A percentile compares a stretch with the other conserved stretches of the same genome.
phyloP scores from a whole-genome alignment of 1,284 basidiomycete species.

The Heterobasidion irregulare region DNA sequence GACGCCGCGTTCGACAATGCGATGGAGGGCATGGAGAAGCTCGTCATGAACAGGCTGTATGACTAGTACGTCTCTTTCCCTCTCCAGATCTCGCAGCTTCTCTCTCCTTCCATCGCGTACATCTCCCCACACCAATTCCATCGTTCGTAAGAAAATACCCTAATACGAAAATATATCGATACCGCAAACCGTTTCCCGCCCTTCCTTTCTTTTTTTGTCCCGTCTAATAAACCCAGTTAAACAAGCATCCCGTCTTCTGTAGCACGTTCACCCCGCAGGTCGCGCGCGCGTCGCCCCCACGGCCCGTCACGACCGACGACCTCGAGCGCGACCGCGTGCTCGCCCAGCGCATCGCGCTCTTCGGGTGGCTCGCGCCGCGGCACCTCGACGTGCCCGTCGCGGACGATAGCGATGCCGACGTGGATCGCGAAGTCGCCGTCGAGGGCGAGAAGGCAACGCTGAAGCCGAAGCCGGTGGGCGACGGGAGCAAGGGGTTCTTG shows the following conservation, averaged over 20 bases:
- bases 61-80: no score
- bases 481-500: constrained; percentile 76
- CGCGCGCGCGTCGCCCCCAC: constrained; percentile 47
- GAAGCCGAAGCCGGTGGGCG: constrained; percentile 25
- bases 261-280: constrained; percentile 89
- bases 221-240: no score
- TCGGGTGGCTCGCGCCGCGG: constrained; percentile 83
- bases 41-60: constrained; percentile 97
- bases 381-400: constrained; percentile 76
- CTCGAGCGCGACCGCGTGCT: constrained; percentile 91
- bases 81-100: no score
- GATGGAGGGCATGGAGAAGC: constrained; percentile 98
- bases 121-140: no score
- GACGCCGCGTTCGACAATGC: constrained; percentile 93
- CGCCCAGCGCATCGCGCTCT: constrained; percentile 84
- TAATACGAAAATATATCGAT: no score
- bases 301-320: constrained; percentile 90
- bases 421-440: constrained; percentile 14
- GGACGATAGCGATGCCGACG: no score
- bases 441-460: constrained; percentile 12
- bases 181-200: no score
- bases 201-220: no score
- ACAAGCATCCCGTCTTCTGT: no score
- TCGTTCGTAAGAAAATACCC: no score
- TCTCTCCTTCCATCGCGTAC: no score